phyloP scores from a whole-genome alignment of 2,329 filamentous ascomycete genomes.

The Fusarium pseudoanthophilum region DNA sequence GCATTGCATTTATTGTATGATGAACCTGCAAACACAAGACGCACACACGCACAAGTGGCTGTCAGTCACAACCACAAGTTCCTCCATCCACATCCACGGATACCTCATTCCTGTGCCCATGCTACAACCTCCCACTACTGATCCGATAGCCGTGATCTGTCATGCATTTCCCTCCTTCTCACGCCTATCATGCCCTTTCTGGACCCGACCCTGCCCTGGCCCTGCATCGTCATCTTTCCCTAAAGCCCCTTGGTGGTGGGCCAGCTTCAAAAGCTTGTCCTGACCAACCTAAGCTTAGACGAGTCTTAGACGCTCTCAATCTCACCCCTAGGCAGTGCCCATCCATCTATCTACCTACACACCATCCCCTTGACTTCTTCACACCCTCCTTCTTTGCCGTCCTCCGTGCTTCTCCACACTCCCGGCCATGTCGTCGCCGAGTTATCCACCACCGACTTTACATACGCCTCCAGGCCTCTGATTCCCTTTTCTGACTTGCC shows the following conservation, averaged over 20 bases:
- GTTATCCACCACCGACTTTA: slow-evolving; percentile 46
- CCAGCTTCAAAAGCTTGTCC: slow-evolving; percentile 48
- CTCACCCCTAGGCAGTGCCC: slow-evolving; percentile 21
- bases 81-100: not conserved
- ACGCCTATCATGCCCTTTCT: slow-evolving; percentile 27
- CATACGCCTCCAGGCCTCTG: slow-evolving; percentile 36
- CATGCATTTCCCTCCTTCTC: slow-evolving; percentile 26
- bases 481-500: slow-evolving; percentile 41
- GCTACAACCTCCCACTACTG: slow-evolving; percentile 11
- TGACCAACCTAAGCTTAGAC: slow-evolving; percentile 39
- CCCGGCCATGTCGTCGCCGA: slow-evolving; percentile 50
- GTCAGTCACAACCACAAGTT: not conserved
- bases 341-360: slow-evolving; percentile 3
- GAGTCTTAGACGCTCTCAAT: slow-evolving; percentile 5
- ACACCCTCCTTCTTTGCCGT: slow-evolving; percentile 45
- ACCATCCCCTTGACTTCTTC: slow-evolving; percentile 15
- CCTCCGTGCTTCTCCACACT: slow-evolving; percentile 46
- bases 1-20: not conserved
- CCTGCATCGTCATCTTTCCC: slow-evolving; percentile 42
- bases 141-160: slow-evolving; percentile 36
- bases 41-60: not conserved
- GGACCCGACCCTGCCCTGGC: slow-evolving; percentile 21
- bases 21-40: not conserved
- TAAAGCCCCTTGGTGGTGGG: slow-evolving; percentile 38
- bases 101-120: slow-evolving; percentile 27